Evolutionary conservation across 2,329 filamentous ascomycete genomes (phyloP).

Genomic region (Drechslerella stenobrocha): DNA sequence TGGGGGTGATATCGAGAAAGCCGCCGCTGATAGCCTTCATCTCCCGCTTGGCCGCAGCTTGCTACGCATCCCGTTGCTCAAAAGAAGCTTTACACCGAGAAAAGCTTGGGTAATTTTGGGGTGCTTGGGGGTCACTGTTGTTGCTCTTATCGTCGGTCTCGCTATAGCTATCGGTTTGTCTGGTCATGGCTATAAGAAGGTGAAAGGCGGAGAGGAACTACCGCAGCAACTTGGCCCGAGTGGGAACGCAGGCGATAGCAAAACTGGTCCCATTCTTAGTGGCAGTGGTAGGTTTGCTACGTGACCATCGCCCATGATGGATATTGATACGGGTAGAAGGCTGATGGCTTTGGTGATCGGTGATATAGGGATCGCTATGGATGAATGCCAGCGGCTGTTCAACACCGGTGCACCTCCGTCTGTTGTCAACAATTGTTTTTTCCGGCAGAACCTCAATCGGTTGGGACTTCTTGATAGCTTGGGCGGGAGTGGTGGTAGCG

Average conservation of each 20-base stretch:
- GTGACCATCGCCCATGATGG: too few relatives aligned
- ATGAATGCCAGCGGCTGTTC: constrained; percentile 25
- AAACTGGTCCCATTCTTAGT: constrained; percentile 1
- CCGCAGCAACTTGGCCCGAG: too few relatives aligned
- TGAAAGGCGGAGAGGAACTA: neutral
- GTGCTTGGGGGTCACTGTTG: constrained; percentile 3
- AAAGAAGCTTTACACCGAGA: constrained; percentile 21
- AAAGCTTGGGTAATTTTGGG: constrained; percentile 26
- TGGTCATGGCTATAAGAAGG: too few relatives aligned
- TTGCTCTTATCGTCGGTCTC: constrained; percentile 21
- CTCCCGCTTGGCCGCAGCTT: constrained; percentile 7
- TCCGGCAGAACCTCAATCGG: constrained; percentile 15
- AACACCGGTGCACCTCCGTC: constrained; percentile 15
- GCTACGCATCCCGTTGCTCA: constrained; percentile 19
- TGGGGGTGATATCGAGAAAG: constrained; percentile 22
- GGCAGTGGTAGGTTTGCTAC: constrained; percentile 6
- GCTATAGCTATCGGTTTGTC: constrained; percentile 7
- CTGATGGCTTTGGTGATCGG: too few relatives aligned
- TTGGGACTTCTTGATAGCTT: constrained; percentile 29
- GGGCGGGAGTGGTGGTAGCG: constrained; percentile 5
- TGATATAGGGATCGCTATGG: constrained; percentile 14
- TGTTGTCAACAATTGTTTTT: constrained; percentile 16
- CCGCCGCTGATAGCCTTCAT: constrained; percentile 16
- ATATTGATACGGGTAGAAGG: too few relatives aligned
- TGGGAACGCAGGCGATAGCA: too few relatives aligned